Base-by-base conservation (phyloP, 1,284 basidiomycete species). In the Leucoagaricus sp. region DNA sequence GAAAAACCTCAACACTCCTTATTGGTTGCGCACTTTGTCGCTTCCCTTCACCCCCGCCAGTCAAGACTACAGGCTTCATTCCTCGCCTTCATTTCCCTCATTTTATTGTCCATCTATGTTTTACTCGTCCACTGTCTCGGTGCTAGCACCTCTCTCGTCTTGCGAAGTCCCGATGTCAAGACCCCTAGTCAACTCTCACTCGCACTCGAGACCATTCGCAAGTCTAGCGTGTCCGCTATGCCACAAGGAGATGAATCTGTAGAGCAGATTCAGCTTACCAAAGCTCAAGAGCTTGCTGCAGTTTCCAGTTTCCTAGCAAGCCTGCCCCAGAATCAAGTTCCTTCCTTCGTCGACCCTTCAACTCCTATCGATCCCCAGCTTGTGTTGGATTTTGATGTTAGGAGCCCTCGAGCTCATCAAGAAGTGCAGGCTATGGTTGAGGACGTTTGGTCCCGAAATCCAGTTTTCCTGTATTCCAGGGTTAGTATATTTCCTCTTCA, bases 351-450 rank as follows among this genome's bases (percentile, higher is more conserved):
- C 49, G 83, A 94, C 67, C 86, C 91, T 0, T 63, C 76, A 4
- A 61, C 66, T 17, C 83, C 90, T 0, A 82, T 94, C 57, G 89
- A 93, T 67, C 90, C 92, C 2, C 80, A 87, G 60, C 80, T 92
- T 53, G 81, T 95, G 10, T 80, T 95, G 53, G 93, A 92, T 65
- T 94, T 94, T 68, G 90, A 94, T 69, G 87, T 88, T 0, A 78
- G 85, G 12, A 74, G 78, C 47, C 70, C 74, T 4, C 78, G 79
- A 12, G 83, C 84, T 1, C 73, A 75, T 8, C 78, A 83, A 45
- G 86, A 89, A 63, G 79, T 87, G 34, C 67, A 75, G 53, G 75
- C 71, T 1, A 75, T 85, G 66, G 76, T 86, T 23, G 72, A 80
- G 2, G 80, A 84, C 26, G 82, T 87, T 19, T 93, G 91, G 88